These are phyloP conservation scores for Iberis pinnata DNA, from an alignment of 345 rosid species.

Conservation along the genomic window DNA sequence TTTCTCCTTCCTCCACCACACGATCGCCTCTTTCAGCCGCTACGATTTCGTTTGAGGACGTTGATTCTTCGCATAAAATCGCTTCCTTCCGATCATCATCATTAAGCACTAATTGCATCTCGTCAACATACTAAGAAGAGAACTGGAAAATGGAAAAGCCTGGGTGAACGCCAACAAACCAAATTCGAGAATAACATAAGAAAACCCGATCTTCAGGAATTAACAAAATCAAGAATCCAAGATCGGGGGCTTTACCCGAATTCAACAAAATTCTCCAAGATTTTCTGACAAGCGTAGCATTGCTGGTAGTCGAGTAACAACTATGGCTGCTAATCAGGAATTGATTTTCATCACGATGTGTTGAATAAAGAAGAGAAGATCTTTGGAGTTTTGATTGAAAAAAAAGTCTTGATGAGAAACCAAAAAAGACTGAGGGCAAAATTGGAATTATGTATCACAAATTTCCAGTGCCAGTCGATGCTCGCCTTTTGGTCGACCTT, in stretches of 20 bases:
- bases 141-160: slow-evolving; percentile 16
- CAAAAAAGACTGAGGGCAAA: too few relatives aligned
- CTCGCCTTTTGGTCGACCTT: too few relatives aligned
- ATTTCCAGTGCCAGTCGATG: too few relatives aligned
- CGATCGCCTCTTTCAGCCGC: slow-evolving; percentile 37
- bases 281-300: slow-evolving; percentile 20
- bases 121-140: slow-evolving; percentile 37
- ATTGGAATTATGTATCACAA: too few relatives aligned
- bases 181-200: too few relatives aligned
- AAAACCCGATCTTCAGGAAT: neutral
- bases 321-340: neutral
- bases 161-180: too few relatives aligned
- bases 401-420: too few relatives aligned
- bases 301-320: slow-evolving; percentile 1
- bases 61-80: slow-evolving; percentile 50
- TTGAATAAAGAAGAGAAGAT: slow-evolving; percentile 19
- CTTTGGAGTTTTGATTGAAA: slow-evolving; percentile 5
- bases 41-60: slow-evolving; percentile 61
- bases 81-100: slow-evolving; percentile 61
- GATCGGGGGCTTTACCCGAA: slow-evolving; percentile 9
- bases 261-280: slow-evolving; percentile 14
- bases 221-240: too few relatives aligned
- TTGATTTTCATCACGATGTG: slow-evolving; percentile 12
- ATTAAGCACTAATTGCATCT: slow-evolving; percentile 69
- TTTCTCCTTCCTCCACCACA: slow-evolving; percentile 36